Evolutionary conservation across 2,329 filamentous ascomycete genomes (phyloP), one percentile per base, ranked within the genome.

Genomic region (Madurella mycetomatis): DNA sequence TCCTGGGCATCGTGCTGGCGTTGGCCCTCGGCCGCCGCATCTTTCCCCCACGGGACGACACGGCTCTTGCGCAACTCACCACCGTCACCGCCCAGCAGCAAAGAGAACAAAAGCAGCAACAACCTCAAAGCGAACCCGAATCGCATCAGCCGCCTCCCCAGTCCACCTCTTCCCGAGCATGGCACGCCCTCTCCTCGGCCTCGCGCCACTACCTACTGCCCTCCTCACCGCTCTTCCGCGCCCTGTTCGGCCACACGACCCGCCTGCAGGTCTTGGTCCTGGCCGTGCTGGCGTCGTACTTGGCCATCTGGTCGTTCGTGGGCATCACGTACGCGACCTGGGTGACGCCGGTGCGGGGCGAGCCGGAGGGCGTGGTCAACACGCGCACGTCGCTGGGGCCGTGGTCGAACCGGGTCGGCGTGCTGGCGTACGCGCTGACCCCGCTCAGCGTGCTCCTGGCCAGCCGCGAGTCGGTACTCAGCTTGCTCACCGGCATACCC

Each of bases 341-440:
- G 87, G 67, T 86, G 9, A 89, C 86, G 0, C 87, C 87, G 0
- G 79, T 89, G 49, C 82, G 82, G 65, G 73, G 73, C 13, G 71
- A 69, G 34, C 76, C 77, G 0, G 31, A 51, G 0, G 74, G 73
- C 31, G 65, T 83, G 1, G 77, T 80, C 70, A 88, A 87, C 67
- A 88, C 79, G 0, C 80, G 87, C 9, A 82, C 79, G 4, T 78
- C 79, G 4, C 72, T 91, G 0, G 86, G 87, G 0, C 82, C 84
- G 0, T 90, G 81, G 74, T 76, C 83, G 0, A 83, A 91, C 65
- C 81, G 88, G 15, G 67, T 90, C 3, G 88, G 88, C 8, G 77
- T 85, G 2, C 68, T 91, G 0, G 87, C 88, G 1, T 91, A 87
- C 62, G 88, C 86, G 0, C 76, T 91, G 9, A 90, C 87, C 0